phyloP scores from a whole-genome alignment of 495 filamentous ascomycete genomes.

The Podospora comata region DNA sequence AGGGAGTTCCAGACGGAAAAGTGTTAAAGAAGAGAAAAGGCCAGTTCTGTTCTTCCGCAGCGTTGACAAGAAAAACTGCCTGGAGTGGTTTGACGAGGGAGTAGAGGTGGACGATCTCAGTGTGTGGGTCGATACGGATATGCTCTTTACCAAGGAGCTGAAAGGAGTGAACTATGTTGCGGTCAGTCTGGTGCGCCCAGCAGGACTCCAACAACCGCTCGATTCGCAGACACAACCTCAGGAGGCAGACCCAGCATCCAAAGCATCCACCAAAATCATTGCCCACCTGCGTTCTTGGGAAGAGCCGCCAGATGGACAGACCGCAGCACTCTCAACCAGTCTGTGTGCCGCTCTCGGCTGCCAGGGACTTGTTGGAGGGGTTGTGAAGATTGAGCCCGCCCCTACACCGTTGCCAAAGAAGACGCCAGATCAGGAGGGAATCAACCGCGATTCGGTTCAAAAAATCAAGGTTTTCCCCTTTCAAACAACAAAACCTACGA shows the following conservation, averaged over 20 bases:
- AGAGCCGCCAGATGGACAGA: slow-evolving; percentile 76
- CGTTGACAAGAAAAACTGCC: slow-evolving; percentile 61
- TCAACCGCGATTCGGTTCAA: slow-evolving; percentile 33
- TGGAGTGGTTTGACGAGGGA: slow-evolving; percentile 69
- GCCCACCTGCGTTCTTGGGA: slow-evolving; percentile 76
- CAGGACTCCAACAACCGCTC: slow-evolving; percentile 67
- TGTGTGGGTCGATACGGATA: slow-evolving; percentile 79
- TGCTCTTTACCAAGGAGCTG: slow-evolving; percentile 63
- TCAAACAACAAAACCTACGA: slow-evolving; percentile 48
- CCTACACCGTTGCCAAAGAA: slow-evolving; percentile 35
- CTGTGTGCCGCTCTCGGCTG: slow-evolving; percentile 69
- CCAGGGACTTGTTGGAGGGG: slow-evolving; percentile 75
- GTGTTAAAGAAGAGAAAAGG: slow-evolving; percentile 56
- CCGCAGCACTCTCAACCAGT: slow-evolving; percentile 70
- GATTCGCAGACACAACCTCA: slow-evolving; percentile 71
- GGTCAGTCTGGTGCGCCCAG: slow-evolving; percentile 76
- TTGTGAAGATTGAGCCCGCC: slow-evolving; percentile 74
- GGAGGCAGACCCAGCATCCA: slow-evolving; percentile 56
- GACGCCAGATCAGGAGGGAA: slow-evolving; percentile 29
- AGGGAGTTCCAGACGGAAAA: slow-evolving; percentile 62
- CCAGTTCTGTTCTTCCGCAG: slow-evolving; percentile 72
- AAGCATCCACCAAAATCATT: slow-evolving; percentile 66
- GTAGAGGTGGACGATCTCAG: slow-evolving; percentile 59
- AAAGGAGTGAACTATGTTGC: slow-evolving; percentile 68
- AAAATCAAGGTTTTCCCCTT: slow-evolving; percentile 80